Conservation (phyloP, 2,329 filamentous ascomycete species). For the Colletotrichum theobromicola region DNA sequence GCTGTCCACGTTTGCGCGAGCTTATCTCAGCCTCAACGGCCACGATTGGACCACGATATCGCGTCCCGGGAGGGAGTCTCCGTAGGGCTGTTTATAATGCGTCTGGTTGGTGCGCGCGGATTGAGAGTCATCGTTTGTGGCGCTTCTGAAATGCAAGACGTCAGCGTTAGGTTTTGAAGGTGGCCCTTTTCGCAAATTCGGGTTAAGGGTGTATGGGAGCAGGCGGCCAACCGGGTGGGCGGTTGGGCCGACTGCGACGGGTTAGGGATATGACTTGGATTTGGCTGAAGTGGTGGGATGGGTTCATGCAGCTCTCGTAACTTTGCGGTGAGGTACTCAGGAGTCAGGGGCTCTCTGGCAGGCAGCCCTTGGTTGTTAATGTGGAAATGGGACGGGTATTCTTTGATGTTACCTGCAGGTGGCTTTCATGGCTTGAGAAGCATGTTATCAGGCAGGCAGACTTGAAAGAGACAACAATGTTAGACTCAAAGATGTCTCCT, state of each 20-base stretch:
- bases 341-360: not conserved
- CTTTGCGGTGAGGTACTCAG: not conserved
- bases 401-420: not conserved
- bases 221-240: not conserved
- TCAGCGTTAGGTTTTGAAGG: not conserved
- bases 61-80: not conserved
- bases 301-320: not conserved
- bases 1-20: not conserved
- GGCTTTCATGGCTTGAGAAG: not conserved
- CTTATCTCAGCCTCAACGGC: conserved; percentile 4
- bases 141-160: not conserved
- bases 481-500: not conserved
- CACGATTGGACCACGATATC: not conserved
- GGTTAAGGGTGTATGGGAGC: not conserved
- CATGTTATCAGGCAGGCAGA: accelerated
- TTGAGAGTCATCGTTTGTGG: not conserved
- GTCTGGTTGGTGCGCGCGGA: not conserved
- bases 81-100: not conserved
- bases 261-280: not conserved
- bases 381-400: not conserved
- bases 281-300: not conserved
- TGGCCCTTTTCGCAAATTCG: not conserved
- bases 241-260: not conserved
- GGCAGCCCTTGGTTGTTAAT: not conserved
- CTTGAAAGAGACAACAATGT: not conserved